Base-by-base conservation (phyloP, 768 basidiomycete genomes). In the Kwoniella europaea region DNA sequence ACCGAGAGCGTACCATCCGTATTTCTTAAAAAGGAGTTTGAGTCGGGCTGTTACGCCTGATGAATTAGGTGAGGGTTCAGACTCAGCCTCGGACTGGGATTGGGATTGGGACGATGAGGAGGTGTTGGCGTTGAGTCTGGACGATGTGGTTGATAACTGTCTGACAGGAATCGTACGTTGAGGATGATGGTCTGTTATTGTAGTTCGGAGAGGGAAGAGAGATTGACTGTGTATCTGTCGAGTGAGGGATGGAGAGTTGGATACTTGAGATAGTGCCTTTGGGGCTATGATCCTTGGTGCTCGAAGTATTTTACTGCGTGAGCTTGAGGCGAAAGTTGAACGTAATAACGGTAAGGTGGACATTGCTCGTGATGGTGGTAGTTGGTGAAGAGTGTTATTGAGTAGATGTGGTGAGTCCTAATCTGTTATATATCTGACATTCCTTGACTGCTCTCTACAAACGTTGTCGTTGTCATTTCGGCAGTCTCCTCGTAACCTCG, bases 1-100 rank as follows among this genome's bases (percentile, higher is more conserved):
- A 42, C 92, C 94, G 35, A 98, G 87, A 20, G 97, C 94, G 81
- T 95, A 96, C 92, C 92, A 94, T 41, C 96, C 96, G 82, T 98
- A 97, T 4, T 91, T 88, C 81, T 91, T 94, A 69, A 94, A 90
- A 68, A 98, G 90, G 75, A 68, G 22, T 73, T 81, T 81, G 46
- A 81, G 71, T 6, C 71, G 65, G 6, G 69, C 71, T 20, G 76
- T 76, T n/a, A 77, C 75, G 13, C 72, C 18, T 43, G 61, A 35
- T 56, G n/a, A 27, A 24, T 24, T 41, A 5, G 35, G 35, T 9
- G 35, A 35, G 35, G 35, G 35, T 35, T 35, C 35, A 35, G 7
- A 35, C 29, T 67, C 67, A n/a, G 71, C 41, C 41, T 59, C 61
- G 29, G 67, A 24, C 62, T 58, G 22, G 68, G 53, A 29, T 58